Evolutionary conservation across 2,329 filamentous ascomycete genomes (phyloP), one percentile per base, ranked within the genome.

Genomic region (Lachnum nothofagi): DNA sequence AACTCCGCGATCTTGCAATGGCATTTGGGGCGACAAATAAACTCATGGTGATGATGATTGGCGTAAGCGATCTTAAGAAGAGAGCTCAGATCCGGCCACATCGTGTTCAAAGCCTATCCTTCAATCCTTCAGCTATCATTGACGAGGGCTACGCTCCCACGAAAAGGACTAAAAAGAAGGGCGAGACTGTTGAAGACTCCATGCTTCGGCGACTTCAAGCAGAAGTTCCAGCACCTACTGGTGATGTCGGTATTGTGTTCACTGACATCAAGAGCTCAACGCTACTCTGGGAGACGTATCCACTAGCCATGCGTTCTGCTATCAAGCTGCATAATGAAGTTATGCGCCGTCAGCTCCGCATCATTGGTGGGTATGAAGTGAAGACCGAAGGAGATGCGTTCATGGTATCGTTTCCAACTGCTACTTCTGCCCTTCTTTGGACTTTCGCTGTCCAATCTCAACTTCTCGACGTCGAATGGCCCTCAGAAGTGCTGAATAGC

Each of bases 311-410:
- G 93, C 82, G 91, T 61, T 91, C 91, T 12, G 91, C 91, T 16
- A 98, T 98, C 70, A 94, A 91, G 68, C 84, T 95, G 59, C 93
- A 98, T 75, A 98, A 98, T 67, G 90, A 95, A 62, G 82, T 96
- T 39, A 95, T 98, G 85, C 86, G 93, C 58, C 81, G 93, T 48
- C 91, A 97, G 65, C 74, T 98, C 59, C 84, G 93, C 43, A 85
- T 91, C 55, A 94, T 96, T 60, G 93, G 93, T 63, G 93, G 93
- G 1, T 98, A 96, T 64, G 93, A 98, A 70, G 93, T 98, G 68
- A 98, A 98, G 76, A 98, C 93, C 16, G 93, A 98, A 88, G 93
- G 93, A 59, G 93, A 98, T 70, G 93, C 93, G 7, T 98, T 98
- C 64, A 97, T 98, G 91, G 93, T 98, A 25, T 95, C 91, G 8